phyloP scores from a whole-genome alignment of 73 alveolate genomes.

The Stentor roeselii region DNA sequence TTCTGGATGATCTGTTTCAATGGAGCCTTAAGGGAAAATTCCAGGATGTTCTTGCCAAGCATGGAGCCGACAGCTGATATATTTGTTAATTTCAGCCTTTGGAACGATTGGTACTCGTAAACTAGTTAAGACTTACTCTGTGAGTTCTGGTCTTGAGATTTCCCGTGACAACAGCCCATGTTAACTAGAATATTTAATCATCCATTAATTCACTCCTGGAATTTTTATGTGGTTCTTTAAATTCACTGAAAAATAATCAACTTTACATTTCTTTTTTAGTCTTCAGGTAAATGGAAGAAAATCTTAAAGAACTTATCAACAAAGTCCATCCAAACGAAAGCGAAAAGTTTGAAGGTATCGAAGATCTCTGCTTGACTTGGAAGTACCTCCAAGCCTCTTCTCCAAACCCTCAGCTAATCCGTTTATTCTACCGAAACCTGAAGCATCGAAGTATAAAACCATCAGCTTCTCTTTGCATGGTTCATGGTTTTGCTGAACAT shows the following conservation, averaged over 20 bases:
- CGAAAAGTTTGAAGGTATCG: not conserved
- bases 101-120: not conserved
- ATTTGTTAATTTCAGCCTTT: not conserved
- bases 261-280: too few species aligned
- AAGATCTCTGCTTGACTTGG: not conserved
- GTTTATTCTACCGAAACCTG: not conserved
- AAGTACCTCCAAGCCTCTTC: not conserved
- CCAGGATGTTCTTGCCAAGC: not conserved
- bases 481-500: slow-evolving; percentile 88
- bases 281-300: slow-evolving; percentile 27
- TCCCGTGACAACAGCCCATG: too few species aligned
- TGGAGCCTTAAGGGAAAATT: not conserved
- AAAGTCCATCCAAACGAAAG: not conserved
- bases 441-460: not conserved
- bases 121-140: not conserved
- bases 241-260: too few species aligned
- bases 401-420: not conserved
- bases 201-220: too few species aligned
- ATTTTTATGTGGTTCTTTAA: too few species aligned
- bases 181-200: too few species aligned
- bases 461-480: slow-evolving; percentile 63
- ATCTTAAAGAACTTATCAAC: not conserved
- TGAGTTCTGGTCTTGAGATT: too few species aligned
- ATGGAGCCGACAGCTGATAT: not conserved
- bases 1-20: not conserved